Percentiles rank a stretch among this genome's conserved stretches.
Conservation (phyloP, 305 asterid genomes). For the Fraxinus nigra region DNA sequence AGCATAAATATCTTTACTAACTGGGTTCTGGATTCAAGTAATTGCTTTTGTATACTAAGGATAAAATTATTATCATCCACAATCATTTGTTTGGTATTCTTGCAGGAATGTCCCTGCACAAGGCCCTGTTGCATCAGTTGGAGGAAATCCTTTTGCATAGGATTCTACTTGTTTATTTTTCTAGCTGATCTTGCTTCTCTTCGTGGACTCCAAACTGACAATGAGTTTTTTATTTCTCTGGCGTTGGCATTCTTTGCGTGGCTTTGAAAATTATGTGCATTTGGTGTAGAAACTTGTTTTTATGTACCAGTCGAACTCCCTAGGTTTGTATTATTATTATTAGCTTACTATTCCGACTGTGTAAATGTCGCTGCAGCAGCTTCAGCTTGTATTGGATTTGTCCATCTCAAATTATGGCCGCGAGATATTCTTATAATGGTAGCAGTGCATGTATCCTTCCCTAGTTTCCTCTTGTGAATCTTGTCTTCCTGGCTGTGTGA, state of each 20-base stretch:
- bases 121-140: conserved; percentile 66
- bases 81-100: conserved; percentile 16
- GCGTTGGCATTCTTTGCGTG: not conserved
- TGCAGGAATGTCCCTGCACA: conserved; percentile 61
- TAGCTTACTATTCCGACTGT: not conserved
- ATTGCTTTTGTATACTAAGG: not conserved
- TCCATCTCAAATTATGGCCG: not conserved
- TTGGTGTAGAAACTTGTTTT: not conserved
- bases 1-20: not conserved
- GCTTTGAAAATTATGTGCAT: not conserved
- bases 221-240: not conserved
- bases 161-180: not conserved
- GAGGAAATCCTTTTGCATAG: conserved; percentile 84
- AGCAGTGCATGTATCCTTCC: not conserved
- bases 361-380: not conserved
- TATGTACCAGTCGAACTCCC: not conserved
- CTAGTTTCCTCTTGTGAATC: not conserved
- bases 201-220: not conserved
- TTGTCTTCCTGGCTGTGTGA: not conserved
- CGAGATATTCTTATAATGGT: not conserved
- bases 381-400: not conserved
- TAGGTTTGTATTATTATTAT: not conserved
- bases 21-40: not conserved
- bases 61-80: not conserved
- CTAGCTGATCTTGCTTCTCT: not conserved